These are phyloP conservation scores for Camelina neglecta DNA, from an alignment of 345 rosid species.

Conservation along the genomic window DNA sequence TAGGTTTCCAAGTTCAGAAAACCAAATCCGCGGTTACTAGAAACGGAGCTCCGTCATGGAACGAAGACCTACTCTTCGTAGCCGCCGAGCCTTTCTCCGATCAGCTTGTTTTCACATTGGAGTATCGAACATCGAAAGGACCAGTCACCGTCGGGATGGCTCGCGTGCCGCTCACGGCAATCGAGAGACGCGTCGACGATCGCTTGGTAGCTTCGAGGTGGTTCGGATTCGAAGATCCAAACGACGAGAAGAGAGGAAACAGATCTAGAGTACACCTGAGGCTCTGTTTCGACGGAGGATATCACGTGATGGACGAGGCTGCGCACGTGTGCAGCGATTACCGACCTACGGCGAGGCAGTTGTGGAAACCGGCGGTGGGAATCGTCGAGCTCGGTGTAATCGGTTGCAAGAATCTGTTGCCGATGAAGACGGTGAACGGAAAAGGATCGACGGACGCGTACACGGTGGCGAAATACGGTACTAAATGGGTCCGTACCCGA, in stretches of 20 bases:
- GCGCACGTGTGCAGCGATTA: conserved; percentile 87
- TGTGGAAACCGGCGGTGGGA: conserved; percentile 89
- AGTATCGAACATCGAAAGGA: conserved; percentile 64
- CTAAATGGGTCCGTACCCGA: conserved; percentile 91
- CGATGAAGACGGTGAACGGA: conserved; percentile 71
- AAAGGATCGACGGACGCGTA: conserved; percentile 79
- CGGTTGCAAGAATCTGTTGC: conserved; percentile 74
- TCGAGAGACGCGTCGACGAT: conserved; percentile 91
- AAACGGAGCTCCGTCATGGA: conserved; percentile 80
- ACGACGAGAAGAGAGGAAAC: conserved; percentile 56
- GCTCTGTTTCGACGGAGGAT: conserved; percentile 88
- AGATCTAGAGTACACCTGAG: conserved; percentile 80
- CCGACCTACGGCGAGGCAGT: conserved; percentile 87
- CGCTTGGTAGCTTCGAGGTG: conserved; percentile 71
- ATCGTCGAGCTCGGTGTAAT: conserved; percentile 80
- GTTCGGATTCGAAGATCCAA: conserved; percentile 63
- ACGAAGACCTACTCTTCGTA: conserved; percentile 78
- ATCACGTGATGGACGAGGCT: conserved; percentile 95
- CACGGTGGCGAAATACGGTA: conserved; percentile 83
- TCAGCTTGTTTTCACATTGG: conserved; percentile 58
- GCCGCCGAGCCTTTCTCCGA: conserved; percentile 81
- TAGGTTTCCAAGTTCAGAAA: conserved; percentile 78
- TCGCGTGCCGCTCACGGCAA: conserved; percentile 50
- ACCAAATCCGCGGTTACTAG: conserved; percentile 61
- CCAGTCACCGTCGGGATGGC: conserved; percentile 53